Base-by-base conservation (phyloP, 176 grass and related monocot genomes). In the Eragrostis nindensis region DNA sequence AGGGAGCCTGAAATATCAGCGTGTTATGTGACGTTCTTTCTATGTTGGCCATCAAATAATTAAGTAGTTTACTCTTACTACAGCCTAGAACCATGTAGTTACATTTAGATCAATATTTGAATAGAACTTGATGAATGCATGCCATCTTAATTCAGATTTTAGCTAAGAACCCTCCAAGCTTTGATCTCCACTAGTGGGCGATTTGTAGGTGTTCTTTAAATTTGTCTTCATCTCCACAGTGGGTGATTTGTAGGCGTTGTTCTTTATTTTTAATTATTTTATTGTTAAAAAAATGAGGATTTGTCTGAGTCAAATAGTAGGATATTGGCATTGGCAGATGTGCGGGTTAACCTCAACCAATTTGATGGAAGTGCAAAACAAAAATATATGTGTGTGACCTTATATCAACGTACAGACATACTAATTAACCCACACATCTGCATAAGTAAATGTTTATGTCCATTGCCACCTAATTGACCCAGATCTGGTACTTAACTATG, bases 321-420 rank as follows among this genome's bases (percentile, higher is more conserved):
- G 40, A 67, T 86, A 46, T 78, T 1, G 25, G 3, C 42, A 80
- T 42, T 57, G 50, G 64, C 59, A 59, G 18, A 74, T 48, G 38
- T 45, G 19, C 4, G 39, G 26, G 11, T 80, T 4, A 36, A 36
- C 4, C 32, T 36, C 26, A 57, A 55, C 45, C 25, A 66, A 42
- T 1, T 66, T 59, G 18, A 32, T 25, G 0, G 56, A 79, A 85
- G 2, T 40, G 6, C 46, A 63, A 85, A 79, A 1, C 56, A 78
- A n/a, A 36, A 36, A 36, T 36, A 36, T 36, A 36, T 42, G 27
- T 29, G 18, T 76, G 22, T 52, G 32, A 79, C 62, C 14, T 19
- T 52, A 66, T 24, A 43, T 15, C 47, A 16, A 12, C 46, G 13
- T 38, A 26, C 6, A 16, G 19, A 76, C 26, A 47, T 49, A 45